phyloP scores from a whole-genome alignment of 148 eudicot genomes.

The Diospyros kaki region DNA sequence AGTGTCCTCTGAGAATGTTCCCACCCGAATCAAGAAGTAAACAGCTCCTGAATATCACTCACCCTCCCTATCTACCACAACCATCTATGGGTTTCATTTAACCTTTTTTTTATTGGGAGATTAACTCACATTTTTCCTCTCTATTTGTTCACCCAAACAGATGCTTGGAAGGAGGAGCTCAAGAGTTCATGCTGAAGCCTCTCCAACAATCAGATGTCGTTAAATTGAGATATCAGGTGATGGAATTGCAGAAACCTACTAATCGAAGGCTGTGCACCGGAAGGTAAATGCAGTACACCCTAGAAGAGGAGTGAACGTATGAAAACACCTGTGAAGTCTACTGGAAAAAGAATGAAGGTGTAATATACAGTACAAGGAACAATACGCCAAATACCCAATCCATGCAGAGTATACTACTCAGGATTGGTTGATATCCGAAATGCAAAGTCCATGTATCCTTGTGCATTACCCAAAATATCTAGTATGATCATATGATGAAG shows the following conservation, averaged over 20 bases:
- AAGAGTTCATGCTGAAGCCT: conserved; percentile 31
- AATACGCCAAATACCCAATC: neutral
- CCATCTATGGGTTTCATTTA: neutral
- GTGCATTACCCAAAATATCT: no score
- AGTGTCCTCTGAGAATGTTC: conserved; percentile 30
- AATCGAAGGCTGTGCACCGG: conserved; percentile 12
- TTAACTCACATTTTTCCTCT: neutral
- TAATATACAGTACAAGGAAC: neutral
- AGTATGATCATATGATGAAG: no score
- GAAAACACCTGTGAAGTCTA: neutral
- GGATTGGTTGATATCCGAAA: no score
- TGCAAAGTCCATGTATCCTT: no score
- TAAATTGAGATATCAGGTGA: conserved; percentile 27
- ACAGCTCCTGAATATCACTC: neutral
- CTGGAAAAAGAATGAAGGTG: neutral
- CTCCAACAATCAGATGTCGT: conserved; percentile 25
- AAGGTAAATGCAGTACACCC: neutral
- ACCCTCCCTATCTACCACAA: no score
- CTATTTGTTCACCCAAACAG: neutral
- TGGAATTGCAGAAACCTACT: conserved; percentile 9
- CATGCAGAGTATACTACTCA: no score
- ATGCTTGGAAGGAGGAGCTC: conserved; percentile 32
- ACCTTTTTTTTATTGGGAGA: neutral
- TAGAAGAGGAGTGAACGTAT: neutral
- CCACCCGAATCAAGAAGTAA: conserved; percentile 26